Percentiles rank a stretch among this genome's conserved stretches.
These are phyloP conservation scores for Saccharata proteae DNA, from an alignment of 2,329 filamentous ascomycete genomes.

Conservation along the genomic window DNA sequence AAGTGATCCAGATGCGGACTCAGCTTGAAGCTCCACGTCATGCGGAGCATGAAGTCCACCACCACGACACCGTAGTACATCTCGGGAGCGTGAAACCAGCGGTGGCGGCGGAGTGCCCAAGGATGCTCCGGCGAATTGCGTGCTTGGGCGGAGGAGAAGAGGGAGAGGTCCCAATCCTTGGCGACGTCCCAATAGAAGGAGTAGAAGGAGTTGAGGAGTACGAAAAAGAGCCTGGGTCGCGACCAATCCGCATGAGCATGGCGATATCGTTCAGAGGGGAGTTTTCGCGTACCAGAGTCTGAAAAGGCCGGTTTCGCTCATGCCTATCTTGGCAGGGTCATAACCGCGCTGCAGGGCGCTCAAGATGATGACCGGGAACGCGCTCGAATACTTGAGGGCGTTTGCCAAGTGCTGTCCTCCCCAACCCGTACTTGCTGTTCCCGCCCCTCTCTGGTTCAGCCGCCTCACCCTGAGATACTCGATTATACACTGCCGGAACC, in stretches of 20 bases:
- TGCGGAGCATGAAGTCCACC: conserved; percentile 70
- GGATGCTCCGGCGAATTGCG: conserved; percentile 54
- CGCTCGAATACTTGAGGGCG: conserved; percentile 85
- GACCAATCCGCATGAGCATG: not conserved
- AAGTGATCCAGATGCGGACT: conserved; percentile 72
- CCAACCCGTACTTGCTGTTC: conserved; percentile 44
- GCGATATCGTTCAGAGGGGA: not conserved
- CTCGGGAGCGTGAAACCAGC: conserved; percentile 57
- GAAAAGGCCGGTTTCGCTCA: conserved; percentile 44
- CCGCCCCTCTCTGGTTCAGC: conserved; percentile 29
- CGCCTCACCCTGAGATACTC: conserved; percentile 66
- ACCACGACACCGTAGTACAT: conserved; percentile 75
- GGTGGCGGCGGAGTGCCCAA: conserved; percentile 63
- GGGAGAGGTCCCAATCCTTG: conserved; percentile 89
- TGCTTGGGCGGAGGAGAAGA: conserved; percentile 52
- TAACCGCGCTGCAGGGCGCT: conserved; percentile 60
- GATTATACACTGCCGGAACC: conserved; percentile 81
- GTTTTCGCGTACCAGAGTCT: conserved; percentile 38
- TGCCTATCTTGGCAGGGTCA: conserved; percentile 37
- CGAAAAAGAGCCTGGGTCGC: conserved; percentile 54
- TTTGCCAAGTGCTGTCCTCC: conserved; percentile 85
- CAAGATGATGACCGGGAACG: conserved; percentile 82
- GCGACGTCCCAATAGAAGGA: conserved; percentile 98
- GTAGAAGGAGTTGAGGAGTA: conserved; percentile 75
- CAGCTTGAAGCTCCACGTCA: conserved; percentile 85